phyloP scores from a whole-genome alignment of 2,329 filamentous ascomycete genomes.

The Kalmusia sp. region DNA sequence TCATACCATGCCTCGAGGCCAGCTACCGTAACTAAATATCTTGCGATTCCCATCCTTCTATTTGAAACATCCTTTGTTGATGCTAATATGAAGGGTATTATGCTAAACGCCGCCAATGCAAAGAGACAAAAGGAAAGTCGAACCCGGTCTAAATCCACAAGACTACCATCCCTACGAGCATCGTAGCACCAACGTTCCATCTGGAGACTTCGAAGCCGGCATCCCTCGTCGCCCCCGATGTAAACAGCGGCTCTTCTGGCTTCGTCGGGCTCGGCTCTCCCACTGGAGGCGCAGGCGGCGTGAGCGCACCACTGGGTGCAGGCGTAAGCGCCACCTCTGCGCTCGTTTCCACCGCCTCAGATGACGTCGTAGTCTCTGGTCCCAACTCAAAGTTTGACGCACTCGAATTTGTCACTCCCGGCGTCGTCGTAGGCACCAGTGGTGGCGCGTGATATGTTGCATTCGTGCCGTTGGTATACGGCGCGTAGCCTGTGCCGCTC shows the following conservation, averaged over 20 bases:
- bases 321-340: background rate
- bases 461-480: background rate
- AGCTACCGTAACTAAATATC: background rate
- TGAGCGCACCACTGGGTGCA: background rate
- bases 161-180: conserved; percentile 1
- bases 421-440: background rate
- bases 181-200: background rate
- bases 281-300: conserved; percentile 1
- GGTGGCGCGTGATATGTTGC: background rate
- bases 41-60: background rate
- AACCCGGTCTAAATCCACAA: background rate
- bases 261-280: background rate
- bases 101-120: conserved; percentile 6
- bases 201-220: no score
- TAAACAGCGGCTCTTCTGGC: conserved; percentile 5
- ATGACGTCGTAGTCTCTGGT: conserved; percentile 1
- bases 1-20: background rate
- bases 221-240: background rate
- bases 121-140: background rate
- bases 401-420: background rate
- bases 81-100: conserved; percentile 1
- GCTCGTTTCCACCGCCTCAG: background rate
- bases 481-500: background rate
- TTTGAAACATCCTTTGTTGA: background rate
- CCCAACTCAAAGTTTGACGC: background rate